Conservation (phyloP, 2,329 filamentous ascomycete genomes). For the Colletotrichum tanaceti region DNA sequence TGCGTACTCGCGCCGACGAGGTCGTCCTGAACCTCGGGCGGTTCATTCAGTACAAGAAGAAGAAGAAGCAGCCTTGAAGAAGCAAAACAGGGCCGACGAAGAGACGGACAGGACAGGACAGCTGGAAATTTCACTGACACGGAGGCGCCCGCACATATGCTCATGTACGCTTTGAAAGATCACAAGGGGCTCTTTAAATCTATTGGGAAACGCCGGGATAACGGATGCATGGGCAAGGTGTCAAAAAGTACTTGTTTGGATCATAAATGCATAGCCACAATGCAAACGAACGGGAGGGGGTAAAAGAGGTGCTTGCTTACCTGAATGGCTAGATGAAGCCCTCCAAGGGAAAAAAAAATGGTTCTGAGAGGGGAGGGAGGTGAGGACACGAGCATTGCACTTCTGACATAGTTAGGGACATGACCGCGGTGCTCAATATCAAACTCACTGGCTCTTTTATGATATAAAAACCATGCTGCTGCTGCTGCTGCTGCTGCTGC, state of each 20-base stretch:
- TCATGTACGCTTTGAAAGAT: neutral
- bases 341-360: constrained; percentile 2
- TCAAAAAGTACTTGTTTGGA: constrained; percentile 27
- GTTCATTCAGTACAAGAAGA: constrained; percentile 74
- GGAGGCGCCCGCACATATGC: neutral
- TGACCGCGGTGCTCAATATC: constrained; percentile 34
- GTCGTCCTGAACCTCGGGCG: constrained; percentile 68
- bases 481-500: neutral
- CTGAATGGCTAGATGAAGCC: constrained; percentile 12
- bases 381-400: constrained; percentile 27
- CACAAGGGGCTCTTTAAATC: neutral
- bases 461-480: constrained; percentile 24
- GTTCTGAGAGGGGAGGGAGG: neutral
- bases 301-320: constrained; percentile 32
- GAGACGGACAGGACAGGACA: no score
- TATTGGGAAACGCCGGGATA: neutral
- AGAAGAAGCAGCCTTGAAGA: constrained; percentile 60
- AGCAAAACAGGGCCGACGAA: constrained; percentile 18
- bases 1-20: constrained; percentile 71
- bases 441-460: constrained; percentile 39
- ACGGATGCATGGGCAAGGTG: neutral
- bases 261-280: constrained; percentile 33
- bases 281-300: constrained; percentile 5
- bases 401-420: constrained; percentile 41
- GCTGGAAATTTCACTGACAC: neutral